phyloP scores from a whole-genome alignment of 495 filamentous ascomycete genomes.

The Lindgomyces ingoldianus region DNA sequence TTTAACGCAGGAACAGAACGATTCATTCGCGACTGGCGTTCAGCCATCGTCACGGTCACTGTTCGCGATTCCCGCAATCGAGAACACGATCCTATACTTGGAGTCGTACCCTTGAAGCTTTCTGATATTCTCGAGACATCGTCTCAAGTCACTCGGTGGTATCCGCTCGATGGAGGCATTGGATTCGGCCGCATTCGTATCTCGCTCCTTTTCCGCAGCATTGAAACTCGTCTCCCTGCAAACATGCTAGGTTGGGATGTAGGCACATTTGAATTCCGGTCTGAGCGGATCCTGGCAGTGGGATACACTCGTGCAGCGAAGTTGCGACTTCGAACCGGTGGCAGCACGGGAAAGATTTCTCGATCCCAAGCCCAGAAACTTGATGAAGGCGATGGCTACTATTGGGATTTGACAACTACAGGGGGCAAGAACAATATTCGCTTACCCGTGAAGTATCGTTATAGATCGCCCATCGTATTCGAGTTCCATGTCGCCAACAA shows the following conservation, averaged over 20 bases:
- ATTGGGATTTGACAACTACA: slow-evolving; percentile 66
- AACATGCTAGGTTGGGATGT: slow-evolving; percentile 88
- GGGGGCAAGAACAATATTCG: slow-evolving; percentile 60
- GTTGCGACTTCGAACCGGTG: slow-evolving; percentile 78
- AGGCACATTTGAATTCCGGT: slow-evolving; percentile 84
- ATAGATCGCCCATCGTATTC: slow-evolving; percentile 83
- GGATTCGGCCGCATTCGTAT: slow-evolving; percentile 90
- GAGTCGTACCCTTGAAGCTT: slow-evolving; percentile 83
- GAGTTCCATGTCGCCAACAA: slow-evolving; percentile 74
- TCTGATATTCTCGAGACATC: slow-evolving; percentile 82
- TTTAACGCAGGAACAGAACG: slow-evolving; percentile 95
- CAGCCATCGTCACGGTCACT: slow-evolving; percentile 78
- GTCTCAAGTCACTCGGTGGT: slow-evolving; percentile 75
- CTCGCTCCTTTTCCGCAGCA: slow-evolving; percentile 79
- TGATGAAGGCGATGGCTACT: slow-evolving; percentile 60
- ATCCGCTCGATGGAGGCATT: slow-evolving; percentile 67
- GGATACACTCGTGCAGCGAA: slow-evolving; percentile 63
- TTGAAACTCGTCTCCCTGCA: slow-evolving; percentile 80
- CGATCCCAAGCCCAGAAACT: slow-evolving; percentile 57
- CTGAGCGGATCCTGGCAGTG: slow-evolving; percentile 62
- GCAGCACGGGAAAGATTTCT: slow-evolving; percentile 71
- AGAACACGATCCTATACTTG: slow-evolving; percentile 92
- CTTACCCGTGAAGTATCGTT: slow-evolving; percentile 85
- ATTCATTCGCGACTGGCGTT: slow-evolving; percentile 94
- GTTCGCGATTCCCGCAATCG: slow-evolving; percentile 85